phyloP scores from a whole-genome alignment of 1,284 basidiomycete species.

The Rugosomyces carneus region DNA sequence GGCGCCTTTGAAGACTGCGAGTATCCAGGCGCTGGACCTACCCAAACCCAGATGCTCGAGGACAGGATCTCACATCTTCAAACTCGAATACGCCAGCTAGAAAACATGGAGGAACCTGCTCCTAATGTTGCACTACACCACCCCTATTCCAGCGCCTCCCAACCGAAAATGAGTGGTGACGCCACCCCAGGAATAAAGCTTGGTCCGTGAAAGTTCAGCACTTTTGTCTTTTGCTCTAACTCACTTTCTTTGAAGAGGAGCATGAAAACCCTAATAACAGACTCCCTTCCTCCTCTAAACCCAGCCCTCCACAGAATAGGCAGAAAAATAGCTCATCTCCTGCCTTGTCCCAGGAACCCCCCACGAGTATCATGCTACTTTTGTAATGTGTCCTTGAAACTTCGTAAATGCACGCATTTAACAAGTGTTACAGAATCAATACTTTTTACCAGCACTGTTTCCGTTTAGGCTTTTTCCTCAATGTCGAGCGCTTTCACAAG shows the following conservation, averaged over 20 bases:
- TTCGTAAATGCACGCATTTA: neutral
- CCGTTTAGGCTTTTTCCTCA: slow-evolving; percentile 35
- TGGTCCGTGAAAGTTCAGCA: neutral
- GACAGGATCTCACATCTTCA: slow-evolving; percentile 32
- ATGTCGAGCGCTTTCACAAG: slow-evolving; percentile 24
- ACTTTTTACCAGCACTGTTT: slow-evolving; percentile 27
- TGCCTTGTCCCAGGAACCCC: slow-evolving; percentile 7
- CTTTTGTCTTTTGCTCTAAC: neutral
- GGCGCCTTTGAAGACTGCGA: slow-evolving; percentile 32
- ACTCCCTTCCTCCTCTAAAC: slow-evolving; percentile 12
- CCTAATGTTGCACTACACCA: slow-evolving; percentile 22
- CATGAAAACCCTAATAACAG: neutral
- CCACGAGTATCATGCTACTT: slow-evolving; percentile 8
- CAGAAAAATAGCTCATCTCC: neutral
- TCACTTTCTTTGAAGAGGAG: neutral
- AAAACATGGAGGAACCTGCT: slow-evolving; percentile 19
- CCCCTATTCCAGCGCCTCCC: slow-evolving; percentile 18
- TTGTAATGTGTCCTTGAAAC: slow-evolving; percentile 3
- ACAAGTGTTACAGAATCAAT: slow-evolving; percentile 22
- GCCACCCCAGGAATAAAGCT: slow-evolving; percentile 10
- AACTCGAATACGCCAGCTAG: slow-evolving; percentile 30
- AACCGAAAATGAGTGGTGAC: neutral
- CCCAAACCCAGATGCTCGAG: slow-evolving; percentile 31
- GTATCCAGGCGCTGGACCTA: slow-evolving; percentile 30
- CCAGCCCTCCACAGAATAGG: slow-evolving; percentile 14